Base-by-base conservation (phyloP, 179 eudicot species). In the Monotropa hypopitys region DNA sequence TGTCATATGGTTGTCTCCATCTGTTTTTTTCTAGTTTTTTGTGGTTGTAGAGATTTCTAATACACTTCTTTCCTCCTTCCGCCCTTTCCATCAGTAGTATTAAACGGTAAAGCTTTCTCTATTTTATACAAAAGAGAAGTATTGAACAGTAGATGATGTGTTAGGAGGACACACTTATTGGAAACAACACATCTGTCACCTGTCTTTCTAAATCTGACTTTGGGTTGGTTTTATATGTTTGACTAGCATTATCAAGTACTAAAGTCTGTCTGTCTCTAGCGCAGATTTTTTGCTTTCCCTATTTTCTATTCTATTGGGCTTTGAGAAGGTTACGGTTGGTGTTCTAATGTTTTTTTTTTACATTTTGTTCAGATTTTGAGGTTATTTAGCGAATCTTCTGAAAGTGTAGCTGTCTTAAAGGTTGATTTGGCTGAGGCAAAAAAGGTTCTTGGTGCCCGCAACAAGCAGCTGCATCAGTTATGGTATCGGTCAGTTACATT, bases 401-500 rank as follows among this genome's bases (percentile, higher is more conserved):
- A 90, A 79, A 88, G 93, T 76, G 87, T 96, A 80, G 92, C 88
- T 15, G 89, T 80, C 35, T 77, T 96, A 79, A 96, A 90, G 86
- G 84, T 81, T 79, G 98, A 96, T 85, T 86, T 96, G 80, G 88
- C 90, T 40, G 97, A 91, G 77, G 96, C 98, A 75, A 96, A 96
- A 87, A 88, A 82, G 78, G 88, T 88, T 75, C 89, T 96, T 78
- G 96, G 98, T 80, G 88, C 96, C 68, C 92, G 97, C 78, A 96
- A 90, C 85, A 93, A 88, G 87, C 99, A 96, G 86, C 85, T 96
- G 87, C 98, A 96, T 81, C 99, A 96, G 85, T 84, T 96, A 69
- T 93, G 98, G 97, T 96, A 91, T 83, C 92, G 99, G 40, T 96
- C 99, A 9, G 98, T 96, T 78, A 96, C 99, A 65, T 82, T 96